These are phyloP conservation scores for Pleurotus giganteus DNA, from an alignment of 768 basidiomycete genomes.

Conservation along the genomic window DNA sequence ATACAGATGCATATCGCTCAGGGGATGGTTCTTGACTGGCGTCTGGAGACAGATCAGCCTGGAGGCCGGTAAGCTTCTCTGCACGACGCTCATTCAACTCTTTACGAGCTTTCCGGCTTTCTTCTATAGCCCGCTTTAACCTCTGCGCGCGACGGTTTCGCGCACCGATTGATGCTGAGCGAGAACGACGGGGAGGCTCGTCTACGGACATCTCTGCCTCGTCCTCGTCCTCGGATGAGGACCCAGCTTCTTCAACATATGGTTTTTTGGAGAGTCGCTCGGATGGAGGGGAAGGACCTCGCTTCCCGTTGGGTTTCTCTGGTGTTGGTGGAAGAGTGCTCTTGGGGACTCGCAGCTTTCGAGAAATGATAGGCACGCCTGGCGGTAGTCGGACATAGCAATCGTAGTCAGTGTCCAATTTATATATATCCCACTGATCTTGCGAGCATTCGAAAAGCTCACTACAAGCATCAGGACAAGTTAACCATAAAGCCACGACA, in stretches of 20 bases:
- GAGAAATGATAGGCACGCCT: conserved; percentile 32
- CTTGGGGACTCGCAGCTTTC: conserved; percentile 8
- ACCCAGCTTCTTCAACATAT: conserved; percentile 20
- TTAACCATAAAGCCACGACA: conserved; percentile 7
- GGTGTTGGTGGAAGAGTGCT: background rate
- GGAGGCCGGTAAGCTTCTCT: conserved; percentile 14
- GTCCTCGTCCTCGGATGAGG: conserved; percentile 41
- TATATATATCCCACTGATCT: conserved; percentile 87
- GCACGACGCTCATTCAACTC: conserved; percentile 27
- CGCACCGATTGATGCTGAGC: background rate
- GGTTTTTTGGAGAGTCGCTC: conserved; percentile 22
- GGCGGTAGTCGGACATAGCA: conserved; percentile 54
- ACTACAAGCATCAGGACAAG: conserved; percentile 28
- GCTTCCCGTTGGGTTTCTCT: conserved; percentile 1
- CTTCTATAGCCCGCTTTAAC: conserved; percentile 30
- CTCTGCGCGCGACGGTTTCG: conserved; percentile 19
- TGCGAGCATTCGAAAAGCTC: conserved; percentile 52
- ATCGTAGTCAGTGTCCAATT: conserved; percentile 72
- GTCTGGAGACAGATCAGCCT: conserved; percentile 16
- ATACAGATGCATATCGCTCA: conserved; percentile 26
- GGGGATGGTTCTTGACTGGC: conserved; percentile 32
- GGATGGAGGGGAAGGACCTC: conserved; percentile 16
- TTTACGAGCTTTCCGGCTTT: conserved; percentile 30
- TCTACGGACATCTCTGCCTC: conserved; percentile 48
- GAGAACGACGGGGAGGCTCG: conserved; percentile 21